These are phyloP conservation scores for Fraxinus sp. DNA, from an alignment of 305 asterid species.

Conservation along the genomic window DNA sequence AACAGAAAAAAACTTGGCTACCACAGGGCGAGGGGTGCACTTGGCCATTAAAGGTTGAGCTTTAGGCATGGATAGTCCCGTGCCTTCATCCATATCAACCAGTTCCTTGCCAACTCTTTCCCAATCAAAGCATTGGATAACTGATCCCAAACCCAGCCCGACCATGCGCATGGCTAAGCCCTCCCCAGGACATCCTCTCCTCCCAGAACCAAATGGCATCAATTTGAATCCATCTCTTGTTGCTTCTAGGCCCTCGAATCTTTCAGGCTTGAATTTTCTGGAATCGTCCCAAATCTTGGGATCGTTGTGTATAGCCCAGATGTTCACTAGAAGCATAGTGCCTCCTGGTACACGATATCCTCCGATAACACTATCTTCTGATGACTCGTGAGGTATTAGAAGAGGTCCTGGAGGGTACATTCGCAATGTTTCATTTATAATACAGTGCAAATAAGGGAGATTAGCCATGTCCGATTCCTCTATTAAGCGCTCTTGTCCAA, in stretches of 20 bases:
- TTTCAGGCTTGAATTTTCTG: conserved; percentile 20
- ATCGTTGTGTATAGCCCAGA: conserved; percentile 23
- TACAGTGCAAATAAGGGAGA: conserved; percentile 14
- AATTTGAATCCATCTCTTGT: conserved; percentile 14
- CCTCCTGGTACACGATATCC: conserved; percentile 15
- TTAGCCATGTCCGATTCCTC: conserved; percentile 19
- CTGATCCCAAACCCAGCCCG: conserved; percentile 14
- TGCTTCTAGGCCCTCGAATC: conserved; percentile 15
- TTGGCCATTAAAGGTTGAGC: conserved; percentile 15
- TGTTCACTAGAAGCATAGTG: conserved; percentile 21
- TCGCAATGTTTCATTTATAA: conserved; percentile 24
- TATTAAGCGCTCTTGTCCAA: conserved; percentile 11
- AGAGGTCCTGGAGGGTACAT: conserved; percentile 19
- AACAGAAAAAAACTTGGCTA: not conserved
- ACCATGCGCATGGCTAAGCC: conserved; percentile 24
- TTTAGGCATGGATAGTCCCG: conserved; percentile 11
- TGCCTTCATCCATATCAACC: conserved; percentile 16
- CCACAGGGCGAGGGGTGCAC: conserved; percentile 15
- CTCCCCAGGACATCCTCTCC: conserved; percentile 28
- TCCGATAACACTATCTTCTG: conserved; percentile 10
- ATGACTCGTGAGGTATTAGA: conserved; percentile 20
- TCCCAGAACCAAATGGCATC: conserved; percentile 29
- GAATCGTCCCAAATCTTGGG: conserved; percentile 24
- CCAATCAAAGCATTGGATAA: conserved; percentile 28
- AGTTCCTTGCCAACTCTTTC: conserved; percentile 17